phyloP scores from a whole-genome alignment of 1,284 basidiomycete genomes.

The Trichosporon coremiiforme region DNA sequence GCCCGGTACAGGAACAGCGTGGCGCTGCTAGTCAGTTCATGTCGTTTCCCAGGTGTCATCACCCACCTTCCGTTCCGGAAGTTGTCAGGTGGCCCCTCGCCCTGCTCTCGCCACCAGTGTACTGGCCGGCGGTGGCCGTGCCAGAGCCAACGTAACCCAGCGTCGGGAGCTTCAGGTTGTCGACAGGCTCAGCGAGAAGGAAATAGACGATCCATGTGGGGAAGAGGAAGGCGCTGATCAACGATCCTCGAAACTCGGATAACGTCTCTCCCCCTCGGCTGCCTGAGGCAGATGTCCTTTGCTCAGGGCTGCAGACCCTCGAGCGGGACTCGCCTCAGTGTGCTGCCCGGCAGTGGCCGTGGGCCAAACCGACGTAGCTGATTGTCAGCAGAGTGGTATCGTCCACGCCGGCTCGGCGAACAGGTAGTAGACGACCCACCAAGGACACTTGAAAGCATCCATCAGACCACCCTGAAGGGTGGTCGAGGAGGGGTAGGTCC shows the following conservation, averaged over 20 bases:
- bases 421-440: too few relatives aligned
- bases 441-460: too few relatives aligned
- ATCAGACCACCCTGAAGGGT: too few relatives aligned
- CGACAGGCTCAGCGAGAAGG: not conserved
- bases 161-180: not conserved
- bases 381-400: too few relatives aligned
- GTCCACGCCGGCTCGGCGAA: too few relatives aligned
- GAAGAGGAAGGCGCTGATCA: not conserved
- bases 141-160: not conserved
- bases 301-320: not conserved
- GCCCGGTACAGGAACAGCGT: not conserved
- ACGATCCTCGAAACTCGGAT: not conserved
- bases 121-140: not conserved
- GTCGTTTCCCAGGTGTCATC: not conserved
- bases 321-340: too few relatives aligned
- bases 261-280: not conserved
- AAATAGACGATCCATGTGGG: not conserved
- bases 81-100: not conserved
- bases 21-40: not conserved
- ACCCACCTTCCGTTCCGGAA: not conserved
- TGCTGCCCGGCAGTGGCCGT: too few relatives aligned
- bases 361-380: too few relatives aligned
- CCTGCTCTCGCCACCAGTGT: slow-evolving; percentile 5
- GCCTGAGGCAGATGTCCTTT: not conserved
- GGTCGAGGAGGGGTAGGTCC: too few relatives aligned